phyloP scores from a whole-genome alignment of 371 early-diverging fungal species.

The Syncephalastrum contaminatum region DNA sequence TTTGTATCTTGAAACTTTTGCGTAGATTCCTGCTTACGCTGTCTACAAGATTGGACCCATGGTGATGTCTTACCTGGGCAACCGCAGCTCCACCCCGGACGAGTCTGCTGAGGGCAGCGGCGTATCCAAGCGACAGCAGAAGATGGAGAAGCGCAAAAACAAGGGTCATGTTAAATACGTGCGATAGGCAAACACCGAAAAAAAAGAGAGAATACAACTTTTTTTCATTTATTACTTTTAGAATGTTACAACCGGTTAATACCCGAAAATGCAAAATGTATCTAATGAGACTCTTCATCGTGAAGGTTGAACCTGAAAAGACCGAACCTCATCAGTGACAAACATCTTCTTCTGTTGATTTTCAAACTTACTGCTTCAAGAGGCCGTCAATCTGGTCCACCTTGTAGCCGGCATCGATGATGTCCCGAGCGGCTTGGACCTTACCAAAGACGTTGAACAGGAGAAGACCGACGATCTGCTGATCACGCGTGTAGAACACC shows the following conservation, averaged over 20 bases:
- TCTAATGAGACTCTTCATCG: constrained; percentile 10
- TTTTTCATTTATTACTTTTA: too few species aligned
- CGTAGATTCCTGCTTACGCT: constrained; percentile 66
- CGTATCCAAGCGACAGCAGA: constrained; percentile 63
- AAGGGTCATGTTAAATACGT: constrained; percentile 53
- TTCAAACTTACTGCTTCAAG: constrained; percentile 34
- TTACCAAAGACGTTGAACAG: constrained; percentile 74
- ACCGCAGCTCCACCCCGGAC: constrained; percentile 14
- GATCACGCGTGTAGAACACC: constrained; percentile 67
- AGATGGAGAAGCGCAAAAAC: constrained; percentile 59
- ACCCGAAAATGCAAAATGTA: too few species aligned
- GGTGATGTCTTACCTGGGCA: constrained; percentile 50
- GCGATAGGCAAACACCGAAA: constrained; percentile 13
- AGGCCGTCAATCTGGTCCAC: constrained; percentile 47
- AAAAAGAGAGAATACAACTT: too few species aligned
- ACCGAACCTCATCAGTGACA: not conserved
- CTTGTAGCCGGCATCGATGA: constrained; percentile 51
- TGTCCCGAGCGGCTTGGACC: constrained; percentile 69
- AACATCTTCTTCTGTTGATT: not conserved
- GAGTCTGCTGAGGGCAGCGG: constrained; percentile 13
- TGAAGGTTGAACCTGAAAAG: constrained; percentile 11
- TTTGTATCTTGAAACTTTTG: not conserved
- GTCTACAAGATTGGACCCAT: constrained; percentile 58
- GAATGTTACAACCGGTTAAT: too few species aligned
- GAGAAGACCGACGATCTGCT: constrained; percentile 66